Evolutionary conservation across 805 yeast genomes (phyloP), one percentile per base, ranked within the genome.

Genomic region (Spathaspora arborariae): DNA sequence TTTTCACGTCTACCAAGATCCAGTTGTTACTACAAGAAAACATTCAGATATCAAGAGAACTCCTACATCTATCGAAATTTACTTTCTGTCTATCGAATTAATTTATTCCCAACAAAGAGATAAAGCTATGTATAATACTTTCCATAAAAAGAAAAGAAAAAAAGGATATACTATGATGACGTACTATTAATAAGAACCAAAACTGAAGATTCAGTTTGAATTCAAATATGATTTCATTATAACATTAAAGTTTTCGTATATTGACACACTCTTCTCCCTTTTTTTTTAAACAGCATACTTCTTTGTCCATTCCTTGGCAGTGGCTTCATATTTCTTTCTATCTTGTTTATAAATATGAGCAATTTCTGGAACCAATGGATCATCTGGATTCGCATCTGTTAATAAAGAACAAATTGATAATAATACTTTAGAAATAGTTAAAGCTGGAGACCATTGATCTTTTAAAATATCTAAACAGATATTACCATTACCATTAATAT

Each of bases 401-500:
- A 94, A 80, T 68, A 94, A 75, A 13, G 98, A 92, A 67, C 97
- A 91, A 62, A 94, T 92, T 27, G 97, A 90, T 57, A 94, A 79
- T 56, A 94, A 79, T 48, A 94, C 96, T 74, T 94, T 94, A 18
- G 98, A 89, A 56, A 94, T 88, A 44, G 98, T 94, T 64, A 94
- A 78, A 33, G 97, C 98, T 20, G 99, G 99, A 20, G 98, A 91
- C 99, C 99, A 94, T 68, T 92, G 96, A 64, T 94, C 98, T 69
- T 92, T 91, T 67, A 94, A 80, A 65, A 94, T 92, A 71, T 94
- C 99, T 56, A 92, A 79, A 79, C 99, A 92, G 62, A 92, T 92
- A 69, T 90, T 85, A 67, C 99, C 99, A 63, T 88, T 88, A 46
- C 92, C 82, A 73, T 92, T 91, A 75, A 92, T 92, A 73, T 92